Percentiles rank a stretch among this genome's conserved stretches.
Conservation (phyloP, 805 yeast species). For the Wickerhamiella kazuoi region DNA sequence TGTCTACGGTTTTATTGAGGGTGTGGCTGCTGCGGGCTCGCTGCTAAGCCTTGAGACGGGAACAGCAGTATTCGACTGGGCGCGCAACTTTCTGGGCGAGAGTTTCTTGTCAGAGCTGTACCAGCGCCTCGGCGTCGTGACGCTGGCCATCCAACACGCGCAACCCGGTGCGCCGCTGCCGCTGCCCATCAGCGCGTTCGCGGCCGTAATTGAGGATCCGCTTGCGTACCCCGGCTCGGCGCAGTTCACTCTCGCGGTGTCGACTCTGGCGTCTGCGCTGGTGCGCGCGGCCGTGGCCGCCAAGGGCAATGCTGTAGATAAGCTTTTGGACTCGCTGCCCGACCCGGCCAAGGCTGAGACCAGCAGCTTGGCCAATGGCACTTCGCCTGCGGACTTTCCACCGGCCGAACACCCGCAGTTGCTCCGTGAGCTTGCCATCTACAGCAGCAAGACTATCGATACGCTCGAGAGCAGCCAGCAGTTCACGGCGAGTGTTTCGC, state of each 20-base stretch:
- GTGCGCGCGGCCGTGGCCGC: slow-evolving; percentile 1
- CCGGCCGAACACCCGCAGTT: slow-evolving; percentile 2
- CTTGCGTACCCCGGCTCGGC: slow-evolving; percentile 8
- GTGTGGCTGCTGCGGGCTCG: slow-evolving; percentile 11
- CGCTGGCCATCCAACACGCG: slow-evolving; percentile 6
- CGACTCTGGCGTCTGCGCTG: slow-evolving; percentile 2
- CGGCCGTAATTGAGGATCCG: slow-evolving; percentile 1
- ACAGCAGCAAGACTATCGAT: slow-evolving; percentile 25
- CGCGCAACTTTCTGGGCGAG: slow-evolving; percentile 3
- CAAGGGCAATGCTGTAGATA: background rate
- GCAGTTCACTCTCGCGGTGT: slow-evolving; percentile 4
- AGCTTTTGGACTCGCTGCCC: background rate
- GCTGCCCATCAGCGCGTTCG: slow-evolving; percentile 8
- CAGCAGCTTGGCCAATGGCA: background rate
- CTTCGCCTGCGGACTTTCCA: background rate
- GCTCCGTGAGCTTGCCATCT: slow-evolving; percentile 10
- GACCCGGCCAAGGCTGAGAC: background rate
- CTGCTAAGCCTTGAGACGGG: slow-evolving; percentile 11
- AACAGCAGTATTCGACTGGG: slow-evolving; percentile 6
- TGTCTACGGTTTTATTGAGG: slow-evolving; percentile 21
- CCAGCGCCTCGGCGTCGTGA: slow-evolving; percentile 8
- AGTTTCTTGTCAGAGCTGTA: slow-evolving; percentile 8
- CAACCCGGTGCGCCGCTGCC: slow-evolving; percentile 3
- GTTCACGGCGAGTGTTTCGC: slow-evolving; percentile 2
- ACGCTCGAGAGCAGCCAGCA: slow-evolving; percentile 26